Conservation (phyloP, 805 yeast genomes). For the Yamadazyma akitaensis region DNA sequence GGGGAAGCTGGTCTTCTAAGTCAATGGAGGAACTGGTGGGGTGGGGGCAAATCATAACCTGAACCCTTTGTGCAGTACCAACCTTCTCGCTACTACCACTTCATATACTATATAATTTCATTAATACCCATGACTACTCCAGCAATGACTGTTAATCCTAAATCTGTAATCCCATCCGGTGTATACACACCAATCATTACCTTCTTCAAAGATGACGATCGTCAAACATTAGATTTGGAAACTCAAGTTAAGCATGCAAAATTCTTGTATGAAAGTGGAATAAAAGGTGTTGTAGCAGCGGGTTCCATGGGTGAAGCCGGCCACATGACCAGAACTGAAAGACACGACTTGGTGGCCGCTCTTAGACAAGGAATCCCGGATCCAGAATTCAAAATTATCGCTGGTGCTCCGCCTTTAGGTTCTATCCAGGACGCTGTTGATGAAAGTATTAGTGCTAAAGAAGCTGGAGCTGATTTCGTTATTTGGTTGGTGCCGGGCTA, state of each 20-base stretch:
- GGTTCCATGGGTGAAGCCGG: conserved; percentile 42
- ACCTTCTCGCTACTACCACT: background rate
- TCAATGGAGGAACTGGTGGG: background rate
- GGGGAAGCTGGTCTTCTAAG: no score
- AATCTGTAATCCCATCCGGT: conserved; percentile 18
- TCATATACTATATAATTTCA: background rate
- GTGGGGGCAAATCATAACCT: background rate
- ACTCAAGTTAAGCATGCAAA: conserved; percentile 31
- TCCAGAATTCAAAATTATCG: conserved; percentile 26
- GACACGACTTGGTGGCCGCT: conserved; percentile 23
- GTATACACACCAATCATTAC: conserved; percentile 32
- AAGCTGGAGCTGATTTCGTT: conserved; percentile 33
- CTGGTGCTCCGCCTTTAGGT: conserved; percentile 29
- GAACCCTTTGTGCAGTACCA: background rate
- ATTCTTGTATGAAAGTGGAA: conserved; percentile 24
- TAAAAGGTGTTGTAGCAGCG: conserved; percentile 33
- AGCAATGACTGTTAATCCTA: conserved; percentile 10
- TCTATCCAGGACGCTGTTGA: conserved; percentile 24
- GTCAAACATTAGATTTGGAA: conserved; percentile 26
- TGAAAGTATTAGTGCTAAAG: conserved; percentile 21
- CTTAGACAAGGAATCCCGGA: conserved; percentile 30
- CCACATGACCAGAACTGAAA: conserved; percentile 29
- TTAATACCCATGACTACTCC: background rate
- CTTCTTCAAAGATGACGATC: conserved; percentile 23
- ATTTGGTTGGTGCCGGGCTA: conserved; percentile 34